Evolutionary conservation across 2,329 filamentous ascomycete species (phyloP).

Genomic region (Xylaria sp.): DNA sequence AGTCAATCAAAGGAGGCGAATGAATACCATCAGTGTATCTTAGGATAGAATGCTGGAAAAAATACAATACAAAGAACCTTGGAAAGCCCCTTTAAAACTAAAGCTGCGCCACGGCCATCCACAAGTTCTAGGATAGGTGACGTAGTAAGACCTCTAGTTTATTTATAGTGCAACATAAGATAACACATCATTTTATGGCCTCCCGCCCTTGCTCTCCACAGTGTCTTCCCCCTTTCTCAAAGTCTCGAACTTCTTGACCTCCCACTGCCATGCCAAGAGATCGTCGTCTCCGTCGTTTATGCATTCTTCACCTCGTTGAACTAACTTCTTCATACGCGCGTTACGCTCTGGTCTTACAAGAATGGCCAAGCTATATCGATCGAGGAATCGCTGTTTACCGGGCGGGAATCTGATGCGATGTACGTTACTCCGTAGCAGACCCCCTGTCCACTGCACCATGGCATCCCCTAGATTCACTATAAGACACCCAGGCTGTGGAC

Average conservation of each 20-base stretch:
- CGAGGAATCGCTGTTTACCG: constrained; percentile 42
- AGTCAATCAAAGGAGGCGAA: too few relatives aligned
- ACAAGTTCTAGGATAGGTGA: too few relatives aligned
- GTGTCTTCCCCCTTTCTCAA: not conserved
- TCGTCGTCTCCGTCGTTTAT: too few relatives aligned
- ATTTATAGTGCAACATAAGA: too few relatives aligned
- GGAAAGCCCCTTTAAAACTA: too few relatives aligned
- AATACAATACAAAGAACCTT: too few relatives aligned
- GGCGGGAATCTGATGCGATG: constrained; percentile 41
- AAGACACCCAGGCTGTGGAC: constrained; percentile 42
- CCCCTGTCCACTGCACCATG: constrained; percentile 45
- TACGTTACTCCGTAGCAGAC: constrained; percentile 44
- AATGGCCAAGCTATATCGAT: constrained; percentile 35
- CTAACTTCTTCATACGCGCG: constrained; percentile 37
- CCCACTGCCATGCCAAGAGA: constrained; percentile 15
- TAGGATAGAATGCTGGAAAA: too few relatives aligned
- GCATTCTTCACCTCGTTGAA: too few relatives aligned
- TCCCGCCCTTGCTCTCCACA: not conserved
- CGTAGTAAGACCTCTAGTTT: too few relatives aligned
- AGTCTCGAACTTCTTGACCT: constrained; percentile 26
- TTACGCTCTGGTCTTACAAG: constrained; percentile 34
- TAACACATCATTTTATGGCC: too few relatives aligned
- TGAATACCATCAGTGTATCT: too few relatives aligned
- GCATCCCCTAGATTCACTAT: constrained; percentile 46
- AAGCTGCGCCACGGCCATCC: too few relatives aligned